Evolutionary conservation across 768 basidiomycete genomes (phyloP).

Genomic region (Punctularia strigosozonata): DNA sequence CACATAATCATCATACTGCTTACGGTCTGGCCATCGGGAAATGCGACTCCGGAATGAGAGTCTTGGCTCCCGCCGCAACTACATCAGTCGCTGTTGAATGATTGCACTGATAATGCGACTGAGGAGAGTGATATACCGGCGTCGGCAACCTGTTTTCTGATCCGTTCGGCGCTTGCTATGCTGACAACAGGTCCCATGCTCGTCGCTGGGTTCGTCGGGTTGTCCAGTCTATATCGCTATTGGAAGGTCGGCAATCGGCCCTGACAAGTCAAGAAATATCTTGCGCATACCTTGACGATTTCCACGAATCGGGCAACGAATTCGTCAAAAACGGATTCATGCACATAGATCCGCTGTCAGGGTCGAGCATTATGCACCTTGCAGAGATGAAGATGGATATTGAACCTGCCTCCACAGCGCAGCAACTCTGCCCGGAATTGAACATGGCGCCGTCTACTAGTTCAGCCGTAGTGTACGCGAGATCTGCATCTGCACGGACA

Average conservation of each 20-base stretch:
- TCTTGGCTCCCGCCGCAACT: constrained; percentile 73
- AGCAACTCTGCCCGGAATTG: constrained; percentile 97
- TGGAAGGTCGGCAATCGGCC: not conserved
- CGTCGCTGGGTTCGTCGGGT: constrained; percentile 63
- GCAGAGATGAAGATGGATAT: not conserved
- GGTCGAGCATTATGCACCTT: not conserved
- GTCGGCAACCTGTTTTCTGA: constrained; percentile 77
- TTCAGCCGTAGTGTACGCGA: constrained; percentile 73
- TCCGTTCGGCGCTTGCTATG: constrained; percentile 71
- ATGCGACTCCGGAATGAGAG: constrained; percentile 54
- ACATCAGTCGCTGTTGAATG: not conserved
- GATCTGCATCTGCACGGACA: constrained; percentile 76
- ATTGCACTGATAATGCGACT: not conserved
- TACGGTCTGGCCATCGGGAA: constrained; percentile 63
- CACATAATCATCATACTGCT: constrained; percentile 18
- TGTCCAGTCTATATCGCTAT: constrained; percentile 75
- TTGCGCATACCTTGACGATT: constrained; percentile 47
- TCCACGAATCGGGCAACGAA: constrained; percentile 71
- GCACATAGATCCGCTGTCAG: constrained; percentile 81
- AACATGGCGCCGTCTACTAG: constrained; percentile 93
- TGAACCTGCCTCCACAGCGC: constrained; percentile 66
- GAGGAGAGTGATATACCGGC: constrained; percentile 41
- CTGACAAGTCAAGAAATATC: not conserved
- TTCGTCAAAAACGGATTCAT: constrained; percentile 66
- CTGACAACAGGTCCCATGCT: constrained; percentile 92